Evolutionary conservation across 2,329 filamentous ascomycete genomes (phyloP), one percentile per base, ranked within the genome.

Genomic region (Apiospora malaysiana): DNA sequence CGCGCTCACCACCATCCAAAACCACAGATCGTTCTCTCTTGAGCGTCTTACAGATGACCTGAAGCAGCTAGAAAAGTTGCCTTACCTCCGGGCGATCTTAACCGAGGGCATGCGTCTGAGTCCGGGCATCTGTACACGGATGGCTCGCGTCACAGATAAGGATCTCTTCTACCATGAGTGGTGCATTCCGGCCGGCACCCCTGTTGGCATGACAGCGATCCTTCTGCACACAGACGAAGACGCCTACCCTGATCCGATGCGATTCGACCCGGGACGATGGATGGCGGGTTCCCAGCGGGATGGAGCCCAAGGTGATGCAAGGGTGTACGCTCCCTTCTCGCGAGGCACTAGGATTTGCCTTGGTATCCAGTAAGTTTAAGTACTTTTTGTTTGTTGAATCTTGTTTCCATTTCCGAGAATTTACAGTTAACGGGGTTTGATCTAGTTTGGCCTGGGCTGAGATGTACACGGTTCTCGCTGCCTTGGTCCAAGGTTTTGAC

Each of bases 331-430:
- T 5, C 69, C 69, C 1, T 70, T 68, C 21, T 45, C 66, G 16
- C 32, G 49, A 21, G 69, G 69, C 42, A 70, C 69, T 6, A 59
- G 69, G n/a, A 68, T 51, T 12, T 70, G 69, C 23, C 45, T 66
- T 8, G 69, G 69, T 18, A 56, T 70, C 45, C 69, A 70, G 69
- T 70, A 45, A 47, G 68, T 49, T 49, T 8, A 0, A 14, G n/a
- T 16, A 3, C 16, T 14, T 23, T 25, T 2, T 2, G 5, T 18
- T 56, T 9, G n/a, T n/a, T n/a, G n/a, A n/a, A n/a, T n/a, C n/a
- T n/a, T n/a, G n/a, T n/a, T n/a, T n/a, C n/a, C n/a, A n/a, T n/a
- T n/a, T n/a, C n/a, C n/a, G n/a, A n/a, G n/a, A n/a, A n/a, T n/a
- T n/a, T n/a, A n/a, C n/a, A n/a, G n/a, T n/a, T n/a, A n/a, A n/a